phyloP scores from a whole-genome alignment of 2,329 filamentous ascomycete genomes.

The Fusarium sp. region DNA sequence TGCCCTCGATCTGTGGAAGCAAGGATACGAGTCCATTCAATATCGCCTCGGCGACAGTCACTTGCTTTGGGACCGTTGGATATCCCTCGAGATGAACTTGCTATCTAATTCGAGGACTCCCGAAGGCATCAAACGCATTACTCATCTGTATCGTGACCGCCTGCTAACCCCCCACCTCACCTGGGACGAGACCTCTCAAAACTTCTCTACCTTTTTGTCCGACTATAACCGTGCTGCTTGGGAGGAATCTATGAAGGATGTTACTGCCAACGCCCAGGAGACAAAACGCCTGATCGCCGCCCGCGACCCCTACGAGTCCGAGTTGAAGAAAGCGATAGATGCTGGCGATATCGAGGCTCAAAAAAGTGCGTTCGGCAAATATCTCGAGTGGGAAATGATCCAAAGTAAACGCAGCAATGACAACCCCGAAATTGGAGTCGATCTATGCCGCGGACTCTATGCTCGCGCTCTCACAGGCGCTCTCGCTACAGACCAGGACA shows the following conservation, averaged over 20 bases:
- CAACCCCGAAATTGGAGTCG: conserved; percentile 56
- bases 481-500: conserved; percentile 76
- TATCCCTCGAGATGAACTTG: conserved; percentile 76
- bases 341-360: conserved; percentile 67
- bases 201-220: conserved; percentile 79
- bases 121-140: conserved; percentile 71
- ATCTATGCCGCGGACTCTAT: conserved; percentile 74
- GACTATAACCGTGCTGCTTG: conserved; percentile 76
- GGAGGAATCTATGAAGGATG: conserved; percentile 77
- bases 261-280: conserved; percentile 70
- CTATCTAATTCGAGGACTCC: conserved; percentile 66
- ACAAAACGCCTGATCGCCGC: conserved; percentile 71
- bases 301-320: conserved; percentile 76
- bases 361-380: conserved; percentile 67
- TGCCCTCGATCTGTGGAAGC: conserved; percentile 75
- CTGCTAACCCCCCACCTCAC: conserved; percentile 77
- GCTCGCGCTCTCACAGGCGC: conserved; percentile 77
- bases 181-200: conserved; percentile 79
- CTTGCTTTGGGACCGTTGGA: conserved; percentile 81
- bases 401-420: conserved; percentile 65
- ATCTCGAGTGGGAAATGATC: conserved; percentile 85
- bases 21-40: conserved; percentile 76
- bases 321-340: conserved; percentile 68
- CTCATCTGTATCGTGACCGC: conserved; percentile 75
- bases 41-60: conserved; percentile 82